phyloP scores from a whole-genome alignment of 2,329 filamentous ascomycete genomes.

The Nectriaceae sp. region DNA sequence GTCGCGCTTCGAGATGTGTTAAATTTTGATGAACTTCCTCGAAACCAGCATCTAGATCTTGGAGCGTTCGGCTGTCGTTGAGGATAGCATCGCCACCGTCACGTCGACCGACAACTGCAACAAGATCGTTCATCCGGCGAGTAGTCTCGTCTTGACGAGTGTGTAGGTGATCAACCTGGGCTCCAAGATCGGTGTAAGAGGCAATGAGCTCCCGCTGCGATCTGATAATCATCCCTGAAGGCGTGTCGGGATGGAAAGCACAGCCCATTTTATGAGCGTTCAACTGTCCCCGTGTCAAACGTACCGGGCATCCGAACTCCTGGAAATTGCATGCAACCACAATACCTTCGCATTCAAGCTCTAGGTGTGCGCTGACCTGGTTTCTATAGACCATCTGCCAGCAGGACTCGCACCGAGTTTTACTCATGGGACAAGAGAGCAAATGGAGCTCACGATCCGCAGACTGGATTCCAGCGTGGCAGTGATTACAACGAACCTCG shows the following conservation, averaged over 20 bases:
- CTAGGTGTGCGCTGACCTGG: conserved; percentile 49
- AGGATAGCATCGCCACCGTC: conserved; percentile 41
- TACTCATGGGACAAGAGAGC: conserved; percentile 47
- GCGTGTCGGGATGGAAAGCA: conserved; percentile 50
- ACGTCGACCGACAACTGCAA: conserved; percentile 42
- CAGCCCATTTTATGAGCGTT: conserved; percentile 50
- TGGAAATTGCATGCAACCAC: conserved; percentile 50
- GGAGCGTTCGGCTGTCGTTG: conserved; percentile 49
- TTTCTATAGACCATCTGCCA: conserved; percentile 45
- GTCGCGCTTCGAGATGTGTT: conserved; percentile 59
- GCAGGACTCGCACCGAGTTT: conserved; percentile 53
- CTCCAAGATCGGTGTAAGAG: conserved; percentile 37
- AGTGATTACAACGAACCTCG: conserved; percentile 54
- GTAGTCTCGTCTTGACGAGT: conserved; percentile 36
- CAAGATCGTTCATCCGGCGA: conserved; percentile 39
- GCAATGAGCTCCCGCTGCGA: conserved; percentile 51
- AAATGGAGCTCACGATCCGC: conserved; percentile 41
- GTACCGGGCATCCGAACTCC: conserved; percentile 38
- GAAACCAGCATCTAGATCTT: conserved; percentile 48
- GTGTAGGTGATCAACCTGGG: conserved; percentile 38
- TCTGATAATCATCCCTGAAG: conserved; percentile 53
- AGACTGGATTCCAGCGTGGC: conserved; percentile 50
- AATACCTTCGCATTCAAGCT: conserved; percentile 51
- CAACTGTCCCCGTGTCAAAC: conserved; percentile 39
- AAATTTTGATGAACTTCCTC: conserved; percentile 59